Conservation (phyloP, 2,329 filamentous ascomycete species). For the Venturia effusa region DNA sequence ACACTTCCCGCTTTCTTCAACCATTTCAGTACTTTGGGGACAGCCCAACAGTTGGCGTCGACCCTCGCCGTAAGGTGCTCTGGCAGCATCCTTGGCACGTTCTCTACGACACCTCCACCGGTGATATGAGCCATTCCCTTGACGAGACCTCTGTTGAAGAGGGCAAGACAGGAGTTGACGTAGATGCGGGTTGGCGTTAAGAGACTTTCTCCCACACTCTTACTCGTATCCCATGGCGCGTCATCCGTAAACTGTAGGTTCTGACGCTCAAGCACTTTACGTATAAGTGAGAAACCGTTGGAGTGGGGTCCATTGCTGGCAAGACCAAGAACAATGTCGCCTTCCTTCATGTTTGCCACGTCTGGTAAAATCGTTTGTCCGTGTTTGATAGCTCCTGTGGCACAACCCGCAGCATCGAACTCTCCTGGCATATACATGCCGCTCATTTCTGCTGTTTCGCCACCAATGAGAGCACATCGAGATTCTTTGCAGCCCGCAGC, state of each 20-base stretch:
- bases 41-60: slow-evolving; percentile 63
- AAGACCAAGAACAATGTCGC: slow-evolving; percentile 78
- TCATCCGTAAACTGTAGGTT: slow-evolving; percentile 59
- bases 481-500: slow-evolving; percentile 77
- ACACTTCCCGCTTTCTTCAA: slow-evolving; percentile 66
- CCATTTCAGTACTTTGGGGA: slow-evolving; percentile 78
- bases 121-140: slow-evolving; percentile 97
- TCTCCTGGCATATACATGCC: slow-evolving; percentile 82
- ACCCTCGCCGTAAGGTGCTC: slow-evolving; percentile 67
- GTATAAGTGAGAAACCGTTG: slow-evolving; percentile 94
- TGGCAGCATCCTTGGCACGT: slow-evolving; percentile 89
- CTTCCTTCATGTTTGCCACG: slow-evolving; percentile 62
- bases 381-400: slow-evolving; percentile 69
- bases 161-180: slow-evolving; percentile 65
- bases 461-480: slow-evolving; percentile 84
- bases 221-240: slow-evolving; percentile 55
- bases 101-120: slow-evolving; percentile 84
- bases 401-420: slow-evolving; percentile 87
- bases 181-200: slow-evolving; percentile 91
- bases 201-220: slow-evolving; percentile 61
- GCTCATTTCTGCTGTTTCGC: slow-evolving; percentile 97
- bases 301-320: slow-evolving; percentile 84
- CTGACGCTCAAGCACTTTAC: slow-evolving; percentile 69
- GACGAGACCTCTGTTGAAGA: slow-evolving; percentile 50
- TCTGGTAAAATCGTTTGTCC: slow-evolving; percentile 61